Evolutionary conservation across 2,329 filamentous ascomycete genomes (phyloP).

Genomic region (Aspergillus sp.): DNA sequence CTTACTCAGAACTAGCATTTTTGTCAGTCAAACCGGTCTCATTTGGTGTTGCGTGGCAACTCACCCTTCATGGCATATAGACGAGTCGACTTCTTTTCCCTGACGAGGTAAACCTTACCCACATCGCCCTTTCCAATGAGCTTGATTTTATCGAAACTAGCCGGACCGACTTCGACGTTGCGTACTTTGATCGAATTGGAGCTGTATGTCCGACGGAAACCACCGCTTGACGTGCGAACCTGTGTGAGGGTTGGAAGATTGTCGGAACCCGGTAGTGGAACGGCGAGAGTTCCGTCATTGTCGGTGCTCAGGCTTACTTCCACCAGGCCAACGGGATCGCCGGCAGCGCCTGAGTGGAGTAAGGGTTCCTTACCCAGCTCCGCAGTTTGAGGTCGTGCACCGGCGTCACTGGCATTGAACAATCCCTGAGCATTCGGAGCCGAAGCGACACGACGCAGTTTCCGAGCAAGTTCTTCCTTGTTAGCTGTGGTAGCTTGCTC

Average conservation of each 20-base stretch:
- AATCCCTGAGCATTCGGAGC: conserved; percentile 95
- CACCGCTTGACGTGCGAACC: conserved; percentile 60
- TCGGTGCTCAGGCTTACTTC: conserved; percentile 37
- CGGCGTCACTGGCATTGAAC: conserved; percentile 64
- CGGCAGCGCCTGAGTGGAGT: conserved; percentile 54
- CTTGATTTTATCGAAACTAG: conserved; percentile 99
- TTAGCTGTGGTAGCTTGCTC: conserved; percentile 72
- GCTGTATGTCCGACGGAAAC: conserved; percentile 94
- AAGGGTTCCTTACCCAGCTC: conserved; percentile 83
- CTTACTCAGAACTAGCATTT: conserved; percentile 76
- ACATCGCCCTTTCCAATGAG: conserved; percentile 98
- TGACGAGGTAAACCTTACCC: conserved; percentile 94
- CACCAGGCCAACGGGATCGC: conserved; percentile 55
- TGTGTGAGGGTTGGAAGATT: conserved; percentile 67
- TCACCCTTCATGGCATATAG: conserved; percentile 98
- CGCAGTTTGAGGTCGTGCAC: conserved; percentile 75
- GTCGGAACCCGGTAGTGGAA: conserved; percentile 47
- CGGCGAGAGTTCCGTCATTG: conserved; percentile 29
- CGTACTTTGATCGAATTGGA: conserved; percentile 99
- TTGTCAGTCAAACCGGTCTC: conserved; percentile 31
- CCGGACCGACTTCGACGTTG: conserved; percentile 91
- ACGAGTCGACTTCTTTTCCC: conserved; percentile 94
- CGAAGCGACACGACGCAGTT: conserved; percentile 89
- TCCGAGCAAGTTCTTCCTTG: conserved; percentile 91
- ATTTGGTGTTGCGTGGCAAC: conserved; percentile 23